Evolutionary conservation across 805 yeast genomes (phyloP).

Genomic region (Lipomyces starkeyi): DNA sequence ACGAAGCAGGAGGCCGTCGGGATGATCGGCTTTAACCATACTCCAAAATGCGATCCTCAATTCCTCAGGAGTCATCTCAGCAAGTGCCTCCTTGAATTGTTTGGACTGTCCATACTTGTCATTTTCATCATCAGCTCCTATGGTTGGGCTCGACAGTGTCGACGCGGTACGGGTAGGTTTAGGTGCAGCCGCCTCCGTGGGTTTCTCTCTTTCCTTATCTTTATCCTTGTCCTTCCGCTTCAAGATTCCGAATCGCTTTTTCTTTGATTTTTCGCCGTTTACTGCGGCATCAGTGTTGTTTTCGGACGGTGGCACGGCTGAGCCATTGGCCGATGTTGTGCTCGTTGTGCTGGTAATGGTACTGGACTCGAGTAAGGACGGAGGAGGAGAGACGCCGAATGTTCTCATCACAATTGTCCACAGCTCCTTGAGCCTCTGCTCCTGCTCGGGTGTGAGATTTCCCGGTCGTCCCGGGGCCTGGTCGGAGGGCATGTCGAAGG

Average conservation of each 20-base stretch:
- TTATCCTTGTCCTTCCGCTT: conserved; percentile 35
- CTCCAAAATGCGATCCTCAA: conserved; percentile 61
- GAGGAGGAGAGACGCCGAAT: conserved; percentile 37
- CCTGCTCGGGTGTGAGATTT: conserved; percentile 49
- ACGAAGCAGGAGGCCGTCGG: conserved; percentile 82
- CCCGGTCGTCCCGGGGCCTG: conserved; percentile 47
- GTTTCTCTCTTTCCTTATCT: conserved; percentile 30
- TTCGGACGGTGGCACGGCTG: conserved; percentile 14
- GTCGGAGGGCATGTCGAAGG: conserved; percentile 32
- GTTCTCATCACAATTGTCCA: conserved; percentile 43
- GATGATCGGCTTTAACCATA: conserved; percentile 73
- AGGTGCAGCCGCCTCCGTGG: conserved; percentile 18
- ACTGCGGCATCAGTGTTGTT: conserved; percentile 11
- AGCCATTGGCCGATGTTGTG: conserved; percentile 20
- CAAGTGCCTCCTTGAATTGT: conserved; percentile 55
- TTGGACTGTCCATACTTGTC: conserved; percentile 38
- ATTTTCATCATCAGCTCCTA: conserved; percentile 35
- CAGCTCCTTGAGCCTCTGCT: conserved; percentile 48
- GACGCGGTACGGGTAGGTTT: conserved; percentile 8
- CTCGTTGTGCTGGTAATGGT: conserved; percentile 16
- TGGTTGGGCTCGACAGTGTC: conserved; percentile 25
- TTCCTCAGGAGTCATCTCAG: conserved; percentile 58
- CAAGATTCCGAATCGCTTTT: conserved; percentile 40
- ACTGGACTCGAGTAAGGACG: conserved; percentile 38
- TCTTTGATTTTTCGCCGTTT: conserved; percentile 26